Percentiles rank a stretch among this genome's conserved stretches.
phyloP scores from a whole-genome alignment of 225 moss, liverwort and hornwort species.

The Marchantia paleacea region DNA sequence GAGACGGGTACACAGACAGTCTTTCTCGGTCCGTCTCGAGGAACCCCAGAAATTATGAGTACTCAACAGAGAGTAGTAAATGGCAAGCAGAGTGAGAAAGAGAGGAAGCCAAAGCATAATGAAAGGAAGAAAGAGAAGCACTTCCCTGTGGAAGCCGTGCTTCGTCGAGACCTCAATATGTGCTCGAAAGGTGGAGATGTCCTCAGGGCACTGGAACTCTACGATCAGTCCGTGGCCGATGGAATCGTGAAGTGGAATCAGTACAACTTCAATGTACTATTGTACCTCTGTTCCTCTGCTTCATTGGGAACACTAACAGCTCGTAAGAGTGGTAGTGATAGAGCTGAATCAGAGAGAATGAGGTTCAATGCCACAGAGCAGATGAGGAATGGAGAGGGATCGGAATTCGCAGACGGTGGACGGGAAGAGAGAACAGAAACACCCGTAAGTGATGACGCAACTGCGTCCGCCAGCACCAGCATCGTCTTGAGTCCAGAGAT shows the following conservation, averaged over 20 bases:
- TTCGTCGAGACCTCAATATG: constrained; percentile 85
- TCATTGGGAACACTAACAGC: constrained; percentile 64
- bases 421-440: constrained; percentile 30
- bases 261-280: constrained; percentile 80
- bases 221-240: constrained; percentile 59
- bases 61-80: constrained; percentile 10
- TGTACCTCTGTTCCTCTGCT: constrained; percentile 85
- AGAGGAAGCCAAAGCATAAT: constrained; percentile 12
- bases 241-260: constrained; percentile 69
- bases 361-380: constrained; percentile 39
- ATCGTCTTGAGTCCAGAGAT: constrained; percentile 56
- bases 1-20: background rate
- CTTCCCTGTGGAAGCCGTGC: constrained; percentile 59
- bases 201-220: constrained; percentile 65
- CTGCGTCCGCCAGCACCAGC: constrained; percentile 12
- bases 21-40: background rate
- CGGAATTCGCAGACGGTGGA: constrained; percentile 29
- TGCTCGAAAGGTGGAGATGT: constrained; percentile 88
- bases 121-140: constrained; percentile 68
- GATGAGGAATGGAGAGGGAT: constrained; percentile 30
- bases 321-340: constrained; percentile 68
- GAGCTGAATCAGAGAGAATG: constrained; percentile 51
- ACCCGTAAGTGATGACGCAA: constrained; percentile 9
- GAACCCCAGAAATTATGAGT: constrained; percentile 11
- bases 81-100: constrained; percentile 10